phyloP scores from a whole-genome alignment of 352 stramenopile species.

The Hyaloperonospora brassicae region DNA sequence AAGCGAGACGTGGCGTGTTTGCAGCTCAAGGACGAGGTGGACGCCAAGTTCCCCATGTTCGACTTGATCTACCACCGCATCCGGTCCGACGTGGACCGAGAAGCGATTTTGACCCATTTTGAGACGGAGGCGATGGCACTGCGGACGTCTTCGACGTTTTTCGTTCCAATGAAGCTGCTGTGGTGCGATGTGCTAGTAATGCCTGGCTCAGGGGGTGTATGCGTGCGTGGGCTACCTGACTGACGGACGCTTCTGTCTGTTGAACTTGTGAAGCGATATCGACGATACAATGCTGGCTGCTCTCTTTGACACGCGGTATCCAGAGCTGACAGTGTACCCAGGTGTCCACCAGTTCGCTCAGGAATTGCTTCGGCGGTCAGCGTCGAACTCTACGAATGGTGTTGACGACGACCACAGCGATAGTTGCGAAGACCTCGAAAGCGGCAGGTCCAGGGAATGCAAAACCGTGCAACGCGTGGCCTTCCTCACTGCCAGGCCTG shows the following conservation, averaged over 20 bases:
- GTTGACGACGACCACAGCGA: neutral
- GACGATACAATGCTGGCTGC: constrained; percentile 73
- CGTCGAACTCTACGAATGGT: constrained; percentile 14
- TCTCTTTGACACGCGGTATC: constrained; percentile 75
- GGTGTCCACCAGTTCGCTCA: constrained; percentile 78
- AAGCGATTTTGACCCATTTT: constrained; percentile 56
- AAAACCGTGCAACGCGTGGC: constrained; percentile 43
- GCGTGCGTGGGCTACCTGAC: neutral
- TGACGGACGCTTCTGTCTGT: neutral
- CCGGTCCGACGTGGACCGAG: constrained; percentile 31
- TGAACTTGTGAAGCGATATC: constrained; percentile 46
- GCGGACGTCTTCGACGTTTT: constrained; percentile 24
- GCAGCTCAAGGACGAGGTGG: constrained; percentile 61
- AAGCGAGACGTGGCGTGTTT: constrained; percentile 34
- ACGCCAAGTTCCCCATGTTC: constrained; percentile 58
- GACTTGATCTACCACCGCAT: constrained; percentile 64
- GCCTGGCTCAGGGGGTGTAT: neutral
- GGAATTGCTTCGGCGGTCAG: constrained; percentile 46
- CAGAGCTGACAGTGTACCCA: constrained; percentile 73
- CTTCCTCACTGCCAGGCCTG: constrained; percentile 68
- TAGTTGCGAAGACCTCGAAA: neutral
- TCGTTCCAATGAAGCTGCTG: constrained; percentile 52
- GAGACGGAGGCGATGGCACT: constrained; percentile 41
- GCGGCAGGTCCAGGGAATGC: constrained; percentile 7
- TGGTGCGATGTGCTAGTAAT: constrained; percentile 29